Base-by-base conservation (phyloP, 495 filamentous ascomycete species). In the Glarea lozoyensis region DNA sequence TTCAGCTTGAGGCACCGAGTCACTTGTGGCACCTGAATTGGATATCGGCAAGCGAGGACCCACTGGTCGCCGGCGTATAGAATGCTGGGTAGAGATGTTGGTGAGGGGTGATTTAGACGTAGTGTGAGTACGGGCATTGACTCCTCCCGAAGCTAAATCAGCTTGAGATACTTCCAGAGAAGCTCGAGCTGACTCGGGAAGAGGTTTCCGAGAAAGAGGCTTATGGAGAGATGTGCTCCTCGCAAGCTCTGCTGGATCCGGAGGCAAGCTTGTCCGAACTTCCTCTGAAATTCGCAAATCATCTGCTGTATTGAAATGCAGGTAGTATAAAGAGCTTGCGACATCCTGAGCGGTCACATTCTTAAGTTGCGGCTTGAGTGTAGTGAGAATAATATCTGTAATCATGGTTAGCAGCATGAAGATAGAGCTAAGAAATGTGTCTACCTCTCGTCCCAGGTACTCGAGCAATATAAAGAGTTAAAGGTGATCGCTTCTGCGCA, bases 331-430 rank as follows among this genome's bases (percentile, higher is more conserved):
- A 10, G 82, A 92, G 49, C 80, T 85, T 36, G 82, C 77, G 24
- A 97, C 82, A 58, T 95, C 90, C 55, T 86, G 80, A 6, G 76
- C 84, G 0, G 85, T 93, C 19, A 97, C 84, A 29, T 86, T 86
- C 59, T 90, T 92, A 13, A 80, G 68, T 13, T 84, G 77, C 13
- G 92, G 92, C 60, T 90, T 89, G 16, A 94, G 65, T 1, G 92
- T 84, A 7, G 90, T 89, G n/a, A 97, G 75, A 45, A 98, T 92
- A 33, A 97, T 73, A 72, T 97, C 92, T 94, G 43, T 19, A 17
- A 4, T n/a, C 35, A 2, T 24, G 17, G 34, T 44, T 43, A 52
- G 41, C 11, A 33, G 32, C 12, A 38, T 37, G 11, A 46, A 16
- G 29, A 34, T 30, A 20, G 15, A 21, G 42, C 43, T 55, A 20